Evolutionary conservation across 2,329 filamentous ascomycete genomes (phyloP).

Genomic region (Diaporthe caulivora): DNA sequence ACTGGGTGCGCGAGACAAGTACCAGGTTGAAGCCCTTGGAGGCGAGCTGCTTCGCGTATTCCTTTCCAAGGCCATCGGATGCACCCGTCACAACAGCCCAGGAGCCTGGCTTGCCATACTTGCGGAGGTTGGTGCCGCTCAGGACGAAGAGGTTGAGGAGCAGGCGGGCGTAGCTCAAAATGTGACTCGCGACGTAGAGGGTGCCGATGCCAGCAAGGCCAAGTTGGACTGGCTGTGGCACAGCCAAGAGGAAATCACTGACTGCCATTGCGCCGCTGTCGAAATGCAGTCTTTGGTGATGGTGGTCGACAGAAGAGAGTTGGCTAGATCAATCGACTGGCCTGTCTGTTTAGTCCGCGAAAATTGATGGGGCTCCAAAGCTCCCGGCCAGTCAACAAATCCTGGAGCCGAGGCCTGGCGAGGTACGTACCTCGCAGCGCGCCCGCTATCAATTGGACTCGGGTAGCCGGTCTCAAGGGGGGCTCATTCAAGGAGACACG

Average conservation of each 20-base stretch:
- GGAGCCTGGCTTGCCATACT: slow-evolving; percentile 90
- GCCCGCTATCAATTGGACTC: not conserved
- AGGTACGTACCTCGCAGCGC: slow-evolving; percentile 2
- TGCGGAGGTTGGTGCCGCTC: slow-evolving; percentile 79
- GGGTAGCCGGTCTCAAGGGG: too few relatives aligned
- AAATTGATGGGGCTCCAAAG: slow-evolving; percentile 13
- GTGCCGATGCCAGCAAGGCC: slow-evolving; percentile 68
- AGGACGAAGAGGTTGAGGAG: slow-evolving; percentile 78
- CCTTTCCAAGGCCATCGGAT: slow-evolving; percentile 96
- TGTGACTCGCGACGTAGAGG: slow-evolving; percentile 67
- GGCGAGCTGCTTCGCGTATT: slow-evolving; percentile 92
- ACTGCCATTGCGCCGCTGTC: slow-evolving; percentile 40
- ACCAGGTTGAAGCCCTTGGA: slow-evolving; percentile 94
- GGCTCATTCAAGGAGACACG: not conserved
- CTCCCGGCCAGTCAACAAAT: not conserved
- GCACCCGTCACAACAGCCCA: slow-evolving; percentile 97
- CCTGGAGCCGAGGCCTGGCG: slow-evolving; percentile 4
- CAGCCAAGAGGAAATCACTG: slow-evolving; percentile 49
- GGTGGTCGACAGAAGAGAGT: not conserved
- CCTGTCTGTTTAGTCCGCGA: not conserved
- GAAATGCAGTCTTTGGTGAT: not conserved
- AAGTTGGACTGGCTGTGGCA: slow-evolving; percentile 61
- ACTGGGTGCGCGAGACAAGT: slow-evolving; percentile 94
- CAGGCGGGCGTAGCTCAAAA: slow-evolving; percentile 70
- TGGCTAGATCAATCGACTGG: not conserved